phyloP scores from a whole-genome alignment of 192 early-diverging fungal species.

The Backusella macrospora region DNA sequence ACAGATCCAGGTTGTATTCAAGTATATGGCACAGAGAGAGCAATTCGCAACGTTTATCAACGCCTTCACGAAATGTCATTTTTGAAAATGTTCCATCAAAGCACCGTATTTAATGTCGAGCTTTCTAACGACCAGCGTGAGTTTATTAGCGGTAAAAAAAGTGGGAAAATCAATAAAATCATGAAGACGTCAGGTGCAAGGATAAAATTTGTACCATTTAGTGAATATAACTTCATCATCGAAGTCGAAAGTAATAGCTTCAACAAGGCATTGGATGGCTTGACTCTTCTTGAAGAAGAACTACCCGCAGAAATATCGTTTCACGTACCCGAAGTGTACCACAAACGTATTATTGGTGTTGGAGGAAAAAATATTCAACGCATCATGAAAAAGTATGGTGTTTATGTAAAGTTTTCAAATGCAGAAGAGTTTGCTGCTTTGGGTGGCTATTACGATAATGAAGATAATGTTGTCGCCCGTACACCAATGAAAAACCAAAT shows the following conservation, averaged over 20 bases:
- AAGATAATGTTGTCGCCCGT: conserved; percentile 82
- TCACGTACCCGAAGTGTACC: conserved; percentile 77
- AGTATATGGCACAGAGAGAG: conserved; percentile 66
- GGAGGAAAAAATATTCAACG: conserved; percentile 88
- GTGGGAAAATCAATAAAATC: conserved; percentile 87
- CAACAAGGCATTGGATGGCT: conserved; percentile 63
- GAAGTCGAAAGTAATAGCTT: conserved; percentile 63
- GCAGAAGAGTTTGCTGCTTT: conserved; percentile 75
- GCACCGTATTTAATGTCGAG: conserved; percentile 77
- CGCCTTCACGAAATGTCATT: conserved; percentile 54
- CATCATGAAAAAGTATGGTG: conserved; percentile 88
- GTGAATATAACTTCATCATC: conserved; percentile 82
- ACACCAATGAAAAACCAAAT: conserved; percentile 80
- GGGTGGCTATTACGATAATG: conserved; percentile 82
- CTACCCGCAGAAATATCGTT: conserved; percentile 85
- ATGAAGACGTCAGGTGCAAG: conserved; percentile 70
- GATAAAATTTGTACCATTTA: conserved; percentile 68
- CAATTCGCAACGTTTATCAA: conserved; percentile 65
- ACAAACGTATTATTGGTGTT: conserved; percentile 88
- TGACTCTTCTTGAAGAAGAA: conserved; percentile 74
- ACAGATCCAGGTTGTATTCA: conserved; percentile 59
- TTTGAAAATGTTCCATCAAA: conserved; percentile 50
- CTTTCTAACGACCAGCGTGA: conserved; percentile 78
- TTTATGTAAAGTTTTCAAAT: conserved; percentile 89
- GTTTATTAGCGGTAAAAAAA: conserved; percentile 89